Evolutionary conservation across 352 stramenopile genomes (phyloP).

Genomic region (Phytophthora tubulina): DNA sequence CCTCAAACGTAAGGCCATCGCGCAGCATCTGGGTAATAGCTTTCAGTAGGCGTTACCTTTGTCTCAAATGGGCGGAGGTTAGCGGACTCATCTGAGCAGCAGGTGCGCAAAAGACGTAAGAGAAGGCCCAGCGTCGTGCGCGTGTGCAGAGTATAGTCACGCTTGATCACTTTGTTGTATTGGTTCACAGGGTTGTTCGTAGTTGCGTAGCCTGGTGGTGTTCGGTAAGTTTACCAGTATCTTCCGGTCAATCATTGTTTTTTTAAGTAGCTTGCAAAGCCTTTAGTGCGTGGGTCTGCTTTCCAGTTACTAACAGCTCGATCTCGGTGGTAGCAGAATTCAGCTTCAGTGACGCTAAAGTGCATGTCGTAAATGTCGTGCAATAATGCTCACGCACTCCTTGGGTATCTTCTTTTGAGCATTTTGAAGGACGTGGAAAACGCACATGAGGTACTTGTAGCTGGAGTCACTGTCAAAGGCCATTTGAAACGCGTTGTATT

Average conservation of each 20-base stretch:
- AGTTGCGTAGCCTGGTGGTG: not conserved
- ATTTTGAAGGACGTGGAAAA: conserved; percentile 3
- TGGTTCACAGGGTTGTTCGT: not conserved
- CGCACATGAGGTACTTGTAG: not conserved
- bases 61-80: too few species aligned
- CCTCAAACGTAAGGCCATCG: too few species aligned
- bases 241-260: not conserved
- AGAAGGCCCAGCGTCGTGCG: not conserved
- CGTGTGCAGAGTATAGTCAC: not conserved
- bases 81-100: too few species aligned
- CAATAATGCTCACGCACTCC: not conserved
- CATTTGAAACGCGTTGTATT: too few species aligned
- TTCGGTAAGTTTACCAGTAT: not conserved
- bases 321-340: not conserved
- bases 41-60: too few species aligned
- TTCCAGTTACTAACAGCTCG: not conserved
- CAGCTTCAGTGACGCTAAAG: not conserved
- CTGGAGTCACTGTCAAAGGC: too few species aligned
- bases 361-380: not conserved
- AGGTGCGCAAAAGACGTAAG: too few species aligned
- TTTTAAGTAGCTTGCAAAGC: not conserved
- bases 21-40: too few species aligned
- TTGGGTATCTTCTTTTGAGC: not conserved
- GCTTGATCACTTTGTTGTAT: not conserved
- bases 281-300: not conserved